phyloP scores from a whole-genome alignment of 1,139 yeast species.

The Geotrichum bryndzae region DNA sequence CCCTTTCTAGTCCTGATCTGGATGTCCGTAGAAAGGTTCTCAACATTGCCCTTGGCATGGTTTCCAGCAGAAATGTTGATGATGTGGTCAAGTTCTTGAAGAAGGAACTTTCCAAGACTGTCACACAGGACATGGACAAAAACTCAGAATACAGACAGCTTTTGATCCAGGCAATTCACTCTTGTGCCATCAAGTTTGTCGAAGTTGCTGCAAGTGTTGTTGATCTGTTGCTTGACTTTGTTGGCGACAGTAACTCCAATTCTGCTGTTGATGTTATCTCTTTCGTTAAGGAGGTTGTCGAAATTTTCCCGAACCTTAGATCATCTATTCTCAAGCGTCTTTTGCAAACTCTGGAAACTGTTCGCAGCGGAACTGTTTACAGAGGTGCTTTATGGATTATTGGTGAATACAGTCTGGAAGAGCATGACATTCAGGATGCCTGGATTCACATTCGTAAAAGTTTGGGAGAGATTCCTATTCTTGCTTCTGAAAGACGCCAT shows the following conservation, averaged over 20 bases:
- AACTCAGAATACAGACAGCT: conserved; percentile 82
- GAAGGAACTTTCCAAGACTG: conserved; percentile 78
- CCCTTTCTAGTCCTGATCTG: conserved; percentile 78
- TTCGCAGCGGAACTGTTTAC: conserved; percentile 83
- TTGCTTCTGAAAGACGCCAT: conserved; percentile 60
- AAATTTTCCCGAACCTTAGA: conserved; percentile 80
- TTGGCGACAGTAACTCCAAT: conserved; percentile 73
- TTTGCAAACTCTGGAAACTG: conserved; percentile 54
- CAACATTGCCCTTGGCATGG: conserved; percentile 71
- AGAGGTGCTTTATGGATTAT: conserved; percentile 94
- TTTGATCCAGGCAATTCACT: conserved; percentile 81
- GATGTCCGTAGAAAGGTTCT: conserved; percentile 88
- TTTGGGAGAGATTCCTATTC: conserved; percentile 87
- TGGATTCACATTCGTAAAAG: conserved; percentile 84
- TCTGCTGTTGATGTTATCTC: conserved; percentile 88
- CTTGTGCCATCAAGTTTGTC: conserved; percentile 78
- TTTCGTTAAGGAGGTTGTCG: conserved; percentile 90
- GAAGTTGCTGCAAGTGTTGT: conserved; percentile 92
- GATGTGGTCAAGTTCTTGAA: conserved; percentile 87
- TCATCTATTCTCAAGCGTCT: conserved; percentile 59
- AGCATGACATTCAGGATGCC: conserved; percentile 66
- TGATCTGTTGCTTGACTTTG: conserved; percentile 77
- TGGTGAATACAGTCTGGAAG: conserved; percentile 82
- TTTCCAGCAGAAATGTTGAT: conserved; percentile 84
- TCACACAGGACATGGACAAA: conserved; percentile 61